These are phyloP conservation scores for Diplotaxis tenuifolia DNA, from an alignment of 345 rosid genomes.

Conservation along the genomic window DNA sequence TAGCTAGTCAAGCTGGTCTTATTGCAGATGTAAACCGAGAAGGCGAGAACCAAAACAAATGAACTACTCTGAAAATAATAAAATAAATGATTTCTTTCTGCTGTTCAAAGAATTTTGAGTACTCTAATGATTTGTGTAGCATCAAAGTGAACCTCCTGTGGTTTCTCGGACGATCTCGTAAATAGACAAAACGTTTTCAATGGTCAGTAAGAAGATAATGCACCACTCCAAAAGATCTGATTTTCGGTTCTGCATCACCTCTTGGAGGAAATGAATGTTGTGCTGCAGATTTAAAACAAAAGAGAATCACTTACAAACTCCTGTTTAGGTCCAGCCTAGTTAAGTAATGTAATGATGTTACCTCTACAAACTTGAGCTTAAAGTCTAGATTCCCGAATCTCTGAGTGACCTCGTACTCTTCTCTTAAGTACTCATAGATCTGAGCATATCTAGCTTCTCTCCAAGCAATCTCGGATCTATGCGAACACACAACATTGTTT, in stretches of 20 bases:
- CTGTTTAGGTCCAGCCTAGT: neutral
- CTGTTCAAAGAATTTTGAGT: neutral
- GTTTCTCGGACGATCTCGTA: slow-evolving; percentile 67
- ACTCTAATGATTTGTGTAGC: slow-evolving; percentile 15
- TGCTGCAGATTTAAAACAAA: slow-evolving; percentile 57
- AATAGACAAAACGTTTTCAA: slow-evolving; percentile 67
- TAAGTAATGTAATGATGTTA: slow-evolving; percentile 27
- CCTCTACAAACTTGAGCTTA: slow-evolving; percentile 92
- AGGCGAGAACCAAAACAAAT: slow-evolving; percentile 12
- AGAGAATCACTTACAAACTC: slow-evolving; percentile 6
- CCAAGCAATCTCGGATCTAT: slow-evolving; percentile 97
- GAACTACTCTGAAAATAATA: slow-evolving; percentile 4
- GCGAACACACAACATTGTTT: slow-evolving; percentile 10
- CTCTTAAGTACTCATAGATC: slow-evolving; percentile 83
- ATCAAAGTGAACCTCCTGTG: slow-evolving; percentile 36
- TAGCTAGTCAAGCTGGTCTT: slow-evolving; percentile 19
- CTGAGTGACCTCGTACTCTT: slow-evolving; percentile 89
- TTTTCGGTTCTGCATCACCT: slow-evolving; percentile 75
- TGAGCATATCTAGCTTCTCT: slow-evolving; percentile 90
- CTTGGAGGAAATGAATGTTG: slow-evolving; percentile 89
- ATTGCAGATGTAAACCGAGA: slow-evolving; percentile 25
- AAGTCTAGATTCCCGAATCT: slow-evolving; percentile 83
- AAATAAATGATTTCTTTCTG: neutral
- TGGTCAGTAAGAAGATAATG: slow-evolving; percentile 69
- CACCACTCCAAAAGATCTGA: slow-evolving; percentile 88